Percentiles rank a stretch among this genome's conserved stretches.
Evolutionary conservation across 2,329 filamentous ascomycete genomes (phyloP).

Genomic region (Teratosphaeria viscida): DNA sequence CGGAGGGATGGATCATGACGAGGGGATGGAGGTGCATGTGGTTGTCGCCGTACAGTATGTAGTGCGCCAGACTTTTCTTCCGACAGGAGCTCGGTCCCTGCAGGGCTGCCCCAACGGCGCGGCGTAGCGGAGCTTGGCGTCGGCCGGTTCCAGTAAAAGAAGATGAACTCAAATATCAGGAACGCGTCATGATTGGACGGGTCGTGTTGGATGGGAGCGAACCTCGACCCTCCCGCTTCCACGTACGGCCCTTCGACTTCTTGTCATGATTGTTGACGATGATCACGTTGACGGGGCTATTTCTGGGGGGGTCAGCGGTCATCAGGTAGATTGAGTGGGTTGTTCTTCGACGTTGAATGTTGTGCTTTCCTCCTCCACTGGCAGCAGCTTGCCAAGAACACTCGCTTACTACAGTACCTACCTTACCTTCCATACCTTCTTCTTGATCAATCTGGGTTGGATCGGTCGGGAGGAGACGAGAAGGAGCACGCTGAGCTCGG

Average conservation of each 20-base stretch:
- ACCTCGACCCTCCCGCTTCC: not conserved
- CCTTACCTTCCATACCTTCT: too few species aligned
- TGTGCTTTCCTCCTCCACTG: not conserved
- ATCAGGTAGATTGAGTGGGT: not conserved
- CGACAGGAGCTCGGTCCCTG: not conserved
- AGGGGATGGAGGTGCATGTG: too few species aligned
- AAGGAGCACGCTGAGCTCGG: not conserved
- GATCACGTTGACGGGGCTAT: too few species aligned
- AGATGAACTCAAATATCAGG: not conserved
- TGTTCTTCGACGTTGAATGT: not conserved
- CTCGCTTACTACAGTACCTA: not conserved
- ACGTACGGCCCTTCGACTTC: not conserved
- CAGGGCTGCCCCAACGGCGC: not conserved
- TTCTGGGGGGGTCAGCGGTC: too few species aligned
- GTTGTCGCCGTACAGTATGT: too few species aligned
- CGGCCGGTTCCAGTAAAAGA: not conserved
- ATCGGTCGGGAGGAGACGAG: not conserved
- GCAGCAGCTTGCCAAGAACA: not conserved
- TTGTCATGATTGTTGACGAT: not conserved
- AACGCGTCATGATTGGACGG: not conserved
- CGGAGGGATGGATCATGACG: too few species aligned
- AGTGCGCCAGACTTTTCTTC: not conserved
- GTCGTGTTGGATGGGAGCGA: not conserved
- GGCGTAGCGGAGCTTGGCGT: not conserved
- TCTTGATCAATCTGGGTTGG: not conserved